Evolutionary conservation across 345 rosid species (phyloP).

Genomic region (Linum lewisii): DNA sequence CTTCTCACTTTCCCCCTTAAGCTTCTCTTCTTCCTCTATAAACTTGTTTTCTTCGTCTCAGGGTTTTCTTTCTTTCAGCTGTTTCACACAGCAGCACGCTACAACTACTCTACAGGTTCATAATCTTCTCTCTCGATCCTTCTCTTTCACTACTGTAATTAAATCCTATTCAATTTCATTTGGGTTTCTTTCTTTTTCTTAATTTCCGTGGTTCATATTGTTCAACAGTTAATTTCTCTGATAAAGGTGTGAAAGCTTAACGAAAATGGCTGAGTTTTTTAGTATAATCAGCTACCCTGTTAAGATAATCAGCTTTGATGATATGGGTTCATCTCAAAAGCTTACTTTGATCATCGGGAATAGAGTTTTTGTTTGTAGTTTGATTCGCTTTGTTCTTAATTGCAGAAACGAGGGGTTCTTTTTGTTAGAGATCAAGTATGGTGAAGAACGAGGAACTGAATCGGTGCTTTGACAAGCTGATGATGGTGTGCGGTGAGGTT

Average conservation of each 20-base stretch:
- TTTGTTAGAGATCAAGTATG: slow-evolving; percentile 21
- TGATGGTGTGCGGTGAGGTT: slow-evolving; percentile 29
- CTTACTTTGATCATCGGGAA: no score
- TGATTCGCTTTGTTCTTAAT: slow-evolving; percentile 10
- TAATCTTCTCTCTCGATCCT: neutral
- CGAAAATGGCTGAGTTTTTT: no score
- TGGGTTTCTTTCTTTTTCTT: neutral
- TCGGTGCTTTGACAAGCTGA: slow-evolving; percentile 49
- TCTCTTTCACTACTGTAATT: neutral
- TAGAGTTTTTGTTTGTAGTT: neutral
- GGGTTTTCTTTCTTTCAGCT: neutral
- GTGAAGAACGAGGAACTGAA: slow-evolving; percentile 42
- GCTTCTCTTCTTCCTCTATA: slow-evolving; percentile 3
- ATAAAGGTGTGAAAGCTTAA: no score
- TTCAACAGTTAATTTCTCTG: no score
- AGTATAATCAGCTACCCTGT: no score
- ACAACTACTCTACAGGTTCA: neutral
- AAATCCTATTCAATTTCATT: neutral
- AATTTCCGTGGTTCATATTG: neutral
- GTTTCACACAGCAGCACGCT: neutral
- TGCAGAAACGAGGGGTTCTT: slow-evolving; percentile 23
- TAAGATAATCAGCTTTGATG: no score
- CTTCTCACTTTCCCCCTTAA: no score
- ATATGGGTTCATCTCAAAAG: no score
- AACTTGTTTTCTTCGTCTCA: slow-evolving; percentile 4